Conservation (phyloP, 2,329 filamentous ascomycete species). For the Plenodomus biglobosus region DNA sequence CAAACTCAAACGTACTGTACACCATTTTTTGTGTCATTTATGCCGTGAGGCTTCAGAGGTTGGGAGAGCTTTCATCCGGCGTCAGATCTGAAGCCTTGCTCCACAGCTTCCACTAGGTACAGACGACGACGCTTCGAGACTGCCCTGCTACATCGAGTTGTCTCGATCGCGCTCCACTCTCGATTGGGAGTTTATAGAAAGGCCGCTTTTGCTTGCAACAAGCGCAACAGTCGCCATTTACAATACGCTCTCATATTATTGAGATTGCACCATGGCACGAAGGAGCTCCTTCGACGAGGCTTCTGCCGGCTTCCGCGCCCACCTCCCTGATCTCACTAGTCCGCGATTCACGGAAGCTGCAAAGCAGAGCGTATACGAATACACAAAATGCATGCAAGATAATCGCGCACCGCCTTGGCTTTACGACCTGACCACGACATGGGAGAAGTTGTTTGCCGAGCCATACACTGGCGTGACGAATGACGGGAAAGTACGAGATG, state of each 20-base stretch:
- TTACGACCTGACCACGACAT: constrained; percentile 42
- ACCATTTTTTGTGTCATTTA: no score
- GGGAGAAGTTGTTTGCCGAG: constrained; percentile 53
- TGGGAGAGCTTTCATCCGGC: constrained; percentile 17
- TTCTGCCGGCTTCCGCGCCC: constrained; percentile 54
- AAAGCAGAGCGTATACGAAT: constrained; percentile 63
- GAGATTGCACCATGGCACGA: constrained; percentile 14
- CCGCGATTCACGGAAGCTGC: constrained; percentile 66
- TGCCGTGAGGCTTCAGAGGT: not conserved
- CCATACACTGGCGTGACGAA: constrained; percentile 71
- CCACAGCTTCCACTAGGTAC: not conserved
- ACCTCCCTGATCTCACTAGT: constrained; percentile 63
- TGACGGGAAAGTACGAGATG: constrained; percentile 61
- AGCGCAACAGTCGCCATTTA: no score
- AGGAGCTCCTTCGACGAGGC: constrained; percentile 30
- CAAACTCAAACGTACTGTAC: no score
- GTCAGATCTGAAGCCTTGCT: constrained; percentile 6
- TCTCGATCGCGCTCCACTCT: not conserved
- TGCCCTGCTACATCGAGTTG: not conserved
- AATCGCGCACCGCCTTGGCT: constrained; percentile 66
- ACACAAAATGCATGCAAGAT: constrained; percentile 62
- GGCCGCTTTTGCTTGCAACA: no score
- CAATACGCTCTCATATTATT: no score
- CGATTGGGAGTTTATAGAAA: not conserved
- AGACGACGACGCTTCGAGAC: not conserved